phyloP scores from a whole-genome alignment of 352 stramenopile species.

The Phytophthora foliorum region DNA sequence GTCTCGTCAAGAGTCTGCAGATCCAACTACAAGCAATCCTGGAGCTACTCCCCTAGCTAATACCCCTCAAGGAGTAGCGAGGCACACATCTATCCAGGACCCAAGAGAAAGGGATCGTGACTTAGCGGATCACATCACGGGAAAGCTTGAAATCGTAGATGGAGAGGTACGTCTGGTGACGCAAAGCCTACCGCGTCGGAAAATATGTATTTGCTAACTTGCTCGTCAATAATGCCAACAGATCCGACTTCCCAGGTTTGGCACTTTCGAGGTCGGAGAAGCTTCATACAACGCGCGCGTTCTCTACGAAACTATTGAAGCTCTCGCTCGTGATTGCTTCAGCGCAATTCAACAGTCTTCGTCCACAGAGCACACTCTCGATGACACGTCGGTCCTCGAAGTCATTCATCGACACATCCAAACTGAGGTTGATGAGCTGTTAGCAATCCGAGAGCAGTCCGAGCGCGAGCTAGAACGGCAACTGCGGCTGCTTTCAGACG shows the following conservation, averaged over 20 bases:
- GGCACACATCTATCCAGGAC: neutral
- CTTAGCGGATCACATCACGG: conserved; percentile 7
- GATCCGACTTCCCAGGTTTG: conserved; percentile 30
- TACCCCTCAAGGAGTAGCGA: neutral
- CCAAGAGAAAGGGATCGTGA: conserved; percentile 7
- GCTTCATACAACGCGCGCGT: conserved; percentile 6
- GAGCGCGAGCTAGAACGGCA: conserved; percentile 33
- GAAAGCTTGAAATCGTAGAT: conserved; percentile 29
- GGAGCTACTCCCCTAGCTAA: neutral
- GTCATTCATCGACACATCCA: conserved; percentile 22
- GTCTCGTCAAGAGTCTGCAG: conserved; percentile 2
- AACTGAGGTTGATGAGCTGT: conserved; percentile 32
- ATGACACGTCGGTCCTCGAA: conserved; percentile 10
- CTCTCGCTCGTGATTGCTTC: conserved; percentile 26
- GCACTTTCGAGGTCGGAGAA: neutral
- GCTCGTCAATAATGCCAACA: conserved; percentile 6
- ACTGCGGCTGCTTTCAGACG: conserved; percentile 31
- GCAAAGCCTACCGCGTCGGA: neutral
- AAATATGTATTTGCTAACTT: neutral
- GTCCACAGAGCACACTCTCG: neutral
- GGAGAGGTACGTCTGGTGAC: conserved; percentile 19
- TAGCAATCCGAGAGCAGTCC: conserved; percentile 37
- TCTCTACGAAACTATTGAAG: conserved; percentile 37
- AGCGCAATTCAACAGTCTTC: conserved; percentile 21
- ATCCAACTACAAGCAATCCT: neutral